A percentile compares a stretch with the other conserved stretches of the same genome.
Conservation (phyloP, 805 yeast genomes). For the Pachysolen tannophilus region DNA sequence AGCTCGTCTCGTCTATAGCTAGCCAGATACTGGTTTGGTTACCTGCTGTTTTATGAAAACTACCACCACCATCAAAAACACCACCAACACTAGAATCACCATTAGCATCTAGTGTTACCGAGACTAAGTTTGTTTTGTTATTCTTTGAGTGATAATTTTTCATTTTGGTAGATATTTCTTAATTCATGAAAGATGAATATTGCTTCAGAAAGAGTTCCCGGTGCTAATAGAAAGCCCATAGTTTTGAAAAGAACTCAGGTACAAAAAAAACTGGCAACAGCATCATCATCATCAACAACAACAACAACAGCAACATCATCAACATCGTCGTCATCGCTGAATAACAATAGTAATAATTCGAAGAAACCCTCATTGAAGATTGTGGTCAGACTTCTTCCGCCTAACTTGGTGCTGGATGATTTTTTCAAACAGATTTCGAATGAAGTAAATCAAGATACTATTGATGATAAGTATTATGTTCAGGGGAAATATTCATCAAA, state of each 20-base stretch:
- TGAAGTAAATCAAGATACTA: slow-evolving; percentile 9
- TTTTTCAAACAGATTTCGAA: slow-evolving; percentile 19
- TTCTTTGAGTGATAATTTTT: too few species aligned
- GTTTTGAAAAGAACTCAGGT: background rate
- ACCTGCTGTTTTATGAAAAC: too few species aligned
- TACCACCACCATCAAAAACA: slow-evolving; percentile 23
- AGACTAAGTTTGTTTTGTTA: too few species aligned
- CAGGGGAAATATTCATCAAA: slow-evolving; percentile 29
- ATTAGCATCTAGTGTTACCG: too few species aligned
- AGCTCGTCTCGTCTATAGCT: too few species aligned
- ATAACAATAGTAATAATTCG: background rate
- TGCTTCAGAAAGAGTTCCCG: background rate
- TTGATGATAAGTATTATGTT: slow-evolving; percentile 26
- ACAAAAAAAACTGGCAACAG: background rate
- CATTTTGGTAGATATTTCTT: too few species aligned
- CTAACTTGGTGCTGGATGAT: slow-evolving; percentile 21
- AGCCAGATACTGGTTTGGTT: too few species aligned
- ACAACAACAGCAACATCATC: too few species aligned
- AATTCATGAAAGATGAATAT: background rate
- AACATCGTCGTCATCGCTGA: too few species aligned
- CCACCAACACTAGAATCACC: slow-evolving; percentile 17
- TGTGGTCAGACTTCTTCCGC: slow-evolving; percentile 36
- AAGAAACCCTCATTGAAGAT: slow-evolving; percentile 18
- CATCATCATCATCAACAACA: too few species aligned
- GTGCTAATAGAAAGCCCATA: background rate